These are phyloP conservation scores for Botrytis fragariae DNA, from an alignment of 2,329 filamentous ascomycete species.

Conservation along the genomic window DNA sequence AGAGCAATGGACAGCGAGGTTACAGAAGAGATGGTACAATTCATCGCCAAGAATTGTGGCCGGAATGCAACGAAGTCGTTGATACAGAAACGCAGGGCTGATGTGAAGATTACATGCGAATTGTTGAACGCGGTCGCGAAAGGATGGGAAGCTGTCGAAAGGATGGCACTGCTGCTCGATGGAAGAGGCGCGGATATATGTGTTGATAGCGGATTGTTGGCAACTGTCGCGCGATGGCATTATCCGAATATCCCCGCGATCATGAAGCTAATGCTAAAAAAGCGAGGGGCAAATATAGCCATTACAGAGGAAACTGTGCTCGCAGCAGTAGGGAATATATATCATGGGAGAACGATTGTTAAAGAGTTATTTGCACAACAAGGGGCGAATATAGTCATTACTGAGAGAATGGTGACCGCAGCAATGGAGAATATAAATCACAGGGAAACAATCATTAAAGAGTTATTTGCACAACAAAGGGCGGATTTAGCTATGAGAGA, in stretches of 20 bases:
- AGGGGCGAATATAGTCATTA: neutral
- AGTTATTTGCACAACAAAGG: no score
- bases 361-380: neutral
- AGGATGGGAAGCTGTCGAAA: accelerated
- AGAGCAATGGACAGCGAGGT: no score
- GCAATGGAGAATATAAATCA: no score
- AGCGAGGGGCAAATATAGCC: no score
- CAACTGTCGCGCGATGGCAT: neutral
- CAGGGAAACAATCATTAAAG: no score
- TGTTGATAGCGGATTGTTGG: no score
- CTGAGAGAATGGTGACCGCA: no score
- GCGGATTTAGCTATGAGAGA: no score
- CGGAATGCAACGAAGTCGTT: neutral
- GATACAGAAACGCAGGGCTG: neutral
- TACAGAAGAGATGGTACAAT: neutral
- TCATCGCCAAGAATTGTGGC: neutral
- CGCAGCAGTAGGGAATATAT: accelerated
- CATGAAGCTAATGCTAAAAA: neutral
- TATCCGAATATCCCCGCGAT: neutral
- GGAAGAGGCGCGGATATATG: neutral
- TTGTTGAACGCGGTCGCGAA: neutral
- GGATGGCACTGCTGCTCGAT: neutral
- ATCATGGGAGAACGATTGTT: accelerated
- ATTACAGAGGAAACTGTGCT: neutral
- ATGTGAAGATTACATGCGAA: neutral